phyloP scores from a whole-genome alignment of 2,329 filamentous ascomycete species.

The Dryadomyces quercus-mongolicae region DNA sequence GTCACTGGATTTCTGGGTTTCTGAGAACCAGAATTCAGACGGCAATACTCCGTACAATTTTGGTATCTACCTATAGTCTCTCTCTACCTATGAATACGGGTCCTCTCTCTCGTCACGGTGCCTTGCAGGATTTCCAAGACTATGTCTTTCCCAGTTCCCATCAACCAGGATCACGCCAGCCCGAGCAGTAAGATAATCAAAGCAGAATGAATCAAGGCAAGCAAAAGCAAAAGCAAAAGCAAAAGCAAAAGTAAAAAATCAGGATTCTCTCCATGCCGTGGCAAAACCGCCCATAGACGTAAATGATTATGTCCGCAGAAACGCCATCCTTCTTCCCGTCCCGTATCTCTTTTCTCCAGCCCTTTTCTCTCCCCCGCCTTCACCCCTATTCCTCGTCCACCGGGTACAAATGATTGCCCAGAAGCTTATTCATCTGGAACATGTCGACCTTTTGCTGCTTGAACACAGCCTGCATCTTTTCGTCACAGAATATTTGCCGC shows the following conservation, averaged over 20 bases:
- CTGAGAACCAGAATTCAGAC: neutral
- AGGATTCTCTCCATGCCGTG: neutral
- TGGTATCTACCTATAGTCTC: no score
- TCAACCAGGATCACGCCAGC: no score
- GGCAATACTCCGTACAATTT: no score
- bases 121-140: no score
- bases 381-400: constrained; percentile 57
- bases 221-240: no score
- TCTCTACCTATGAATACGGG: no score
- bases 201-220: no score
- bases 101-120: no score
- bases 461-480: constrained; percentile 83
- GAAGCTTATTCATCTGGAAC: constrained; percentile 98
- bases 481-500: constrained; percentile 86
- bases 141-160: no score
- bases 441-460: constrained; percentile 87
- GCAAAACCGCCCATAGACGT: neutral
- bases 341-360: neutral
- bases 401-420: constrained; percentile 80
- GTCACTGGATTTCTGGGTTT: neutral
- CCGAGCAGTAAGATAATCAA: no score
- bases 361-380: no score
- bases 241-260: neutral
- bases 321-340: neutral
- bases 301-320: neutral